Evolutionary conservation across 352 stramenopile species (phyloP).

Genomic region (Phytophthora sp.): DNA sequence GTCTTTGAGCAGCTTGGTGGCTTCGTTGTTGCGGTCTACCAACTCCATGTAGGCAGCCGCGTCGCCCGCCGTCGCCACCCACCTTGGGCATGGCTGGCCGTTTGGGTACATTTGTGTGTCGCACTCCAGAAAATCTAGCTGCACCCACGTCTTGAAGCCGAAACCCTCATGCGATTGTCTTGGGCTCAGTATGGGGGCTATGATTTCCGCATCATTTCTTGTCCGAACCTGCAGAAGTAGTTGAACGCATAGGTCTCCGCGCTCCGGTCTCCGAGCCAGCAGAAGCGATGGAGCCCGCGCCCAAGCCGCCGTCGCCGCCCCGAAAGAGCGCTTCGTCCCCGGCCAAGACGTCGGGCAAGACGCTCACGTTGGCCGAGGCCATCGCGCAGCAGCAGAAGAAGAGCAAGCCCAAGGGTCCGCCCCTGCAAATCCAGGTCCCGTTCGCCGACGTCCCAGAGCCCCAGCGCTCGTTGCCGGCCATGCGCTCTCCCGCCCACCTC

Average conservation of each 20-base stretch:
- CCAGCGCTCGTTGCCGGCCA: slow-evolving; percentile 12
- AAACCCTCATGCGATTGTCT: slow-evolving; percentile 12
- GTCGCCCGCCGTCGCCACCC: slow-evolving; percentile 36
- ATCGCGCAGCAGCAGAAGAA: slow-evolving; percentile 29
- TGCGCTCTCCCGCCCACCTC: slow-evolving; percentile 2
- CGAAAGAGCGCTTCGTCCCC: slow-evolving; percentile 32
- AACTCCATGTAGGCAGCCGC: slow-evolving; percentile 57
- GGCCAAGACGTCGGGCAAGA: slow-evolving; percentile 21
- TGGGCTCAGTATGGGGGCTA: slow-evolving; percentile 12
- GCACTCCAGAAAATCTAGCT: slow-evolving; percentile 5
- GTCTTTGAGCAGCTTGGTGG: slow-evolving; percentile 42
- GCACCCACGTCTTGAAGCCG: slow-evolving; percentile 16
- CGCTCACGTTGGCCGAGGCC: slow-evolving; percentile 26
- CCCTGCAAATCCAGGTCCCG: slow-evolving; percentile 8
- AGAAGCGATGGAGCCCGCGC: slow-evolving; percentile 4
- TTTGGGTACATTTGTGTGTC: slow-evolving; percentile 9
- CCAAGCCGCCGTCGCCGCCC: slow-evolving; percentile 8
- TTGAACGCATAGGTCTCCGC: slow-evolving; percentile 3
- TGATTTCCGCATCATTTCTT: slow-evolving; percentile 3
- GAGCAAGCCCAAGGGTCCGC: neutral
- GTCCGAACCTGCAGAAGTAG: slow-evolving; percentile 4
- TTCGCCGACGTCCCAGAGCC: neutral
- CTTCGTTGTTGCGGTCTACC: slow-evolving; percentile 56
- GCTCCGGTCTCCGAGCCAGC: too few relatives aligned
- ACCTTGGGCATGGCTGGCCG: slow-evolving; percentile 5